phyloP scores from a whole-genome alignment of 805 yeast genomes.

The Saccharomycopsis babjevae region DNA sequence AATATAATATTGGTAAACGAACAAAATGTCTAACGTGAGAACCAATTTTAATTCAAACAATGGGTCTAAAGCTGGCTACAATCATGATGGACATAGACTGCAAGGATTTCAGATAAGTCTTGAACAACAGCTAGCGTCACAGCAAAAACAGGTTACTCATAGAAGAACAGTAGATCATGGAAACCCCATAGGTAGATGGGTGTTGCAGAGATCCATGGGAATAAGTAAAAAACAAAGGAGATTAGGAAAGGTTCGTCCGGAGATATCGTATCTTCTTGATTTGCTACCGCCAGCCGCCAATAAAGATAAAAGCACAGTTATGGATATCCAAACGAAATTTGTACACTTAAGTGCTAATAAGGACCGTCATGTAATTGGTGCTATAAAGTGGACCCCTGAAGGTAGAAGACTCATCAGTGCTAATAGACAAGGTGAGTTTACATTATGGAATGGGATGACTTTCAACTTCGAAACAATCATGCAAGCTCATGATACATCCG shows the following conservation, averaged over 20 bases:
- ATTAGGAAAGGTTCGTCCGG: constrained; percentile 54
- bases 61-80: background rate
- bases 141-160: constrained; percentile 42
- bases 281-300: constrained; percentile 59
- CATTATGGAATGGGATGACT: constrained; percentile 92
- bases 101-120: constrained; percentile 4
- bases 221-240: constrained; percentile 27
- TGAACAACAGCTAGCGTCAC: constrained; percentile 20
- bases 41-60: background rate
- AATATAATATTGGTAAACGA: no score
- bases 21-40: background rate
- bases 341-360: constrained; percentile 88
- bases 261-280: constrained; percentile 52
- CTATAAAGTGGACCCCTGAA: constrained; percentile 94
- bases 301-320: constrained; percentile 34
- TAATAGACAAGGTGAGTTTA: constrained; percentile 88
- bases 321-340: constrained; percentile 69
- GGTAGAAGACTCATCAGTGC: constrained; percentile 87
- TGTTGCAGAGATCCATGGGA: constrained; percentile 35
- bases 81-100: background rate
- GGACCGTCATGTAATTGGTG: constrained; percentile 81
- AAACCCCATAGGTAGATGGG: constrained; percentile 59
- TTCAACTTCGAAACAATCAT: constrained; percentile 93
- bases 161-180: constrained; percentile 75
- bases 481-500: constrained; percentile 96